Conservation (phyloP, 257 asterid genomes). For the Plantago ovata region DNA sequence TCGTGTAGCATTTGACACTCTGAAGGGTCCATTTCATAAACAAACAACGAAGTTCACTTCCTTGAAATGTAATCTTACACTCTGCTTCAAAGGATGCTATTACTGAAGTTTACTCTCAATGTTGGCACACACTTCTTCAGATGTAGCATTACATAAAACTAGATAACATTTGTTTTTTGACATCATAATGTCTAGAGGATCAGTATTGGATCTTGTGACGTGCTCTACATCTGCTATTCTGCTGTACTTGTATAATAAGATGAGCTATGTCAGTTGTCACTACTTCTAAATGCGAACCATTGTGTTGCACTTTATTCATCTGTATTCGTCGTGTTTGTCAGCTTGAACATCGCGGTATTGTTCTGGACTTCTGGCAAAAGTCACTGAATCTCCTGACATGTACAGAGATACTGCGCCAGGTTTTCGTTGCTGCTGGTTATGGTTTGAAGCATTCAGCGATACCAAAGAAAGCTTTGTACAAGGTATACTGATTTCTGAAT, state of each 20-base stretch:
- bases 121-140: too few species aligned
- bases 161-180: too few species aligned
- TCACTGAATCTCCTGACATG: slow-evolving; percentile 89
- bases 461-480: slow-evolving; percentile 38
- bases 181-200: too few species aligned
- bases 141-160: too few species aligned
- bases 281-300: slow-evolving; percentile 4
- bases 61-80: too few species aligned
- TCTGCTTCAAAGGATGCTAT: too few species aligned
- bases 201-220: too few species aligned
- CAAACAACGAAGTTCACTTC: too few species aligned
- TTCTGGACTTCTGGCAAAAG: slow-evolving; percentile 65
- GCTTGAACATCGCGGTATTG: slow-evolving; percentile 52
- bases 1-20: too few species aligned
- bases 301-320: slow-evolving; percentile 15
- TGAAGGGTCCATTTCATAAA: too few species aligned
- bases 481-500: slow-evolving; percentile 48
- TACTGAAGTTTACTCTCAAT: too few species aligned
- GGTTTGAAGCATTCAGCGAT: slow-evolving; percentile 54
- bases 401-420: slow-evolving; percentile 85
- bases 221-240: neutral
- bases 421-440: slow-evolving; percentile 83
- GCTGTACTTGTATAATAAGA: slow-evolving; percentile 5
- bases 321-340: slow-evolving; percentile 31
- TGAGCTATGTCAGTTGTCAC: slow-evolving; percentile 4